Percentiles rank a stretch among this genome's conserved stretches.
phyloP scores from a whole-genome alignment of 75 land plant genomes.

The Pinus taeda region DNA sequence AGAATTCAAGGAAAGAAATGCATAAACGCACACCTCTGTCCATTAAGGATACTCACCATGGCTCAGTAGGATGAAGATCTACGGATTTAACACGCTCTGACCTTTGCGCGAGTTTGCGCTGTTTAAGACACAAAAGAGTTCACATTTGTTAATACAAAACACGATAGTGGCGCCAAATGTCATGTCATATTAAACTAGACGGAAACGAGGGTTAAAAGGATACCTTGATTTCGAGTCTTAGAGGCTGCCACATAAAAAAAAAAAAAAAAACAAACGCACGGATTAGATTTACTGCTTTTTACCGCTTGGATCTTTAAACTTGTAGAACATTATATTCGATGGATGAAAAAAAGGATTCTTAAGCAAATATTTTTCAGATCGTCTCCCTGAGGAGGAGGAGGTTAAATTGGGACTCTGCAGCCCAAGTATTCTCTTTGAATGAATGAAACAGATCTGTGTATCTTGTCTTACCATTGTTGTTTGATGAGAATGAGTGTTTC shows the following conservation, averaged over 20 bases:
- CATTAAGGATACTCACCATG: slow-evolving; percentile 55
- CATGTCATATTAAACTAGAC: neutral
- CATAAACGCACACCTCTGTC: neutral
- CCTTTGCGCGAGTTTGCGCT: slow-evolving; percentile 94
- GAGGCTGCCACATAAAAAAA: slow-evolving; percentile 23
- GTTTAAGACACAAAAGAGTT: slow-evolving; percentile 16
- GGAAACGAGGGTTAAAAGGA: neutral
- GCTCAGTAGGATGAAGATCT: slow-evolving; percentile 92
- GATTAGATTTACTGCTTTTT: no score
- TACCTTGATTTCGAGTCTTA: slow-evolving; percentile 61
- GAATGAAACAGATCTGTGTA: no score
- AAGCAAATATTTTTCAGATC: no score
- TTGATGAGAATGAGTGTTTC: no score
- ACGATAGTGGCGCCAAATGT: neutral
- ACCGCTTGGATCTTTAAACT: no score
- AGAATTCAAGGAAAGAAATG: neutral
- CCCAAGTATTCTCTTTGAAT: no score
- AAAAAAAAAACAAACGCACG: no score
- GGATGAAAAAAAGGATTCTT: no score
- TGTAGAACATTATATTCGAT: no score
- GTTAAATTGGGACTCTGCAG: no score
- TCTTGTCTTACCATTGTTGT: no score
- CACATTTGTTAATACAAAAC: neutral
- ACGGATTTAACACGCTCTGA: slow-evolving; percentile 89
- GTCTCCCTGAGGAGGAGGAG: no score